phyloP scores from a whole-genome alignment of 768 basidiomycete species.

The Podaxis mareebaensis region DNA sequence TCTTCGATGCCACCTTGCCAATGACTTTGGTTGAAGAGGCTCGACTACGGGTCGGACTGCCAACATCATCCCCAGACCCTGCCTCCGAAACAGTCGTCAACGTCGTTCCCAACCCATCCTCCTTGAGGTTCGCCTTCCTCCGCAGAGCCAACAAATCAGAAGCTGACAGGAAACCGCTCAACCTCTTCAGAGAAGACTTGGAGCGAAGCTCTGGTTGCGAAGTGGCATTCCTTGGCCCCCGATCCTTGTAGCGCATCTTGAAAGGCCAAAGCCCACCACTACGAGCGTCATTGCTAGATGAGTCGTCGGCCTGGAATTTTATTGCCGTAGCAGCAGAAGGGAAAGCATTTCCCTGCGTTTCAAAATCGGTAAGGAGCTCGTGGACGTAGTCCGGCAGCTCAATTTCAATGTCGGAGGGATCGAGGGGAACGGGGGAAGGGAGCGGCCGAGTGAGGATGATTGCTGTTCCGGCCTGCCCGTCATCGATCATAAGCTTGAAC shows the following conservation, averaged over 20 bases:
- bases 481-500: conserved; percentile 4
- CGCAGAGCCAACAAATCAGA: not conserved
- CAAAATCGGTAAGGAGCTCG: conserved; percentile 16
- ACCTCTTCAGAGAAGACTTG: conserved; percentile 9
- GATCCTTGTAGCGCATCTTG: not conserved
- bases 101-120: not conserved
- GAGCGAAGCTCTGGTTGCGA: conserved; percentile 1
- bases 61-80: not conserved
- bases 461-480: conserved; percentile 11
- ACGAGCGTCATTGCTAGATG: not conserved
- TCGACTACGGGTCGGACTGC: not conserved
- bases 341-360: not conserved
- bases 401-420: conserved; percentile 10
- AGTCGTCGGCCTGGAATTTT: not conserved
- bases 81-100: conserved; percentile 2
- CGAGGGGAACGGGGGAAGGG: conserved; percentile 5
- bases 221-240: not conserved
- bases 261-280: conserved; percentile 5
- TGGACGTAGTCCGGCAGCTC: conserved; percentile 14
- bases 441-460: conserved; percentile 8
- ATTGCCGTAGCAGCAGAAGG: not conserved
- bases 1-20: not conserved
- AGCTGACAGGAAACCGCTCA: conserved; percentile 2
- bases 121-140: conserved; percentile 8
- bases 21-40: not conserved